Conservation (phyloP, 129 eudicot genomes). For the Helianthus tuberosus region DNA sequence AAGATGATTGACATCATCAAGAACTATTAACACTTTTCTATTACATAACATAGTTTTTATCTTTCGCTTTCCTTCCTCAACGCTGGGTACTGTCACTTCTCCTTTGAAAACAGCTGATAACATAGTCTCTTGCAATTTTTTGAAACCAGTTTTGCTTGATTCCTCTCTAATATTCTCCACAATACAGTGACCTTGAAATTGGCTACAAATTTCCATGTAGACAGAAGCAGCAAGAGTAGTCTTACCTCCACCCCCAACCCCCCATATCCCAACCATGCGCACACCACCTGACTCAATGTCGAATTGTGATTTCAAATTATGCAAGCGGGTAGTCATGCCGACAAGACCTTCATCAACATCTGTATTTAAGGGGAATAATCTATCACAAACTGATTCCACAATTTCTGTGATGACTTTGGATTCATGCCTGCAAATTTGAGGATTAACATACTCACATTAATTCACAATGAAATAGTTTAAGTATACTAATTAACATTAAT, state of each 20-base stretch:
- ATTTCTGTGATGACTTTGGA: neutral
- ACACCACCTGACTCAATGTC: neutral
- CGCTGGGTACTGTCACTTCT: neutral
- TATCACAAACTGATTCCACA: neutral
- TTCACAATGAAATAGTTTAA: too few species aligned
- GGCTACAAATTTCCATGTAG: neutral
- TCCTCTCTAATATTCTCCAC: neutral
- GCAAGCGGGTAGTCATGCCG: neutral
- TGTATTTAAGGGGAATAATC: neutral
- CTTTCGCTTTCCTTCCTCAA: neutral
- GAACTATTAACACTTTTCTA: neutral
- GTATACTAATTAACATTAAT: too few species aligned
- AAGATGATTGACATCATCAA: neutral
- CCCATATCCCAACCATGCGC: neutral
- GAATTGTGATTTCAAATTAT: neutral
- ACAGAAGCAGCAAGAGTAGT: neutral
- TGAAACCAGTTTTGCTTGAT: neutral
- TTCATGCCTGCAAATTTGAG: neutral
- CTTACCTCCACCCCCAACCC: slow-evolving; percentile 4
- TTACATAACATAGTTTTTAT: neutral
- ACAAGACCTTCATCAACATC: neutral
- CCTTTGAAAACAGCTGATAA: neutral
- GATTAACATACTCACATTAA: too few species aligned
- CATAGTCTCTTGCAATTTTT: neutral
- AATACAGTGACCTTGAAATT: neutral